Evolutionary conservation across 164 flowering plant species (phyloP).

Genomic region (Buxus sempervirens): DNA sequence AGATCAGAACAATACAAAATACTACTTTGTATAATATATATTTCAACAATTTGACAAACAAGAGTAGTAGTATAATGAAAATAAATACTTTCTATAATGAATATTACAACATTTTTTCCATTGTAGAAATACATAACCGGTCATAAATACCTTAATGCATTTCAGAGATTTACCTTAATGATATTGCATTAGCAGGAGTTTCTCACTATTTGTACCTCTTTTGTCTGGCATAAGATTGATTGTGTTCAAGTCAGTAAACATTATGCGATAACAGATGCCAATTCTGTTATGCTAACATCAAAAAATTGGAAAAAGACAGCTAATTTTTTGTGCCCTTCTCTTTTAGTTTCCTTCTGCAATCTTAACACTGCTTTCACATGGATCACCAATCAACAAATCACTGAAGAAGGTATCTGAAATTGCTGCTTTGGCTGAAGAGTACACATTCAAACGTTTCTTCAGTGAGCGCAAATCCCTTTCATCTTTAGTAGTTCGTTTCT

Average conservation of each 20-base stretch:
- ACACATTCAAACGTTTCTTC: constrained; percentile 67
- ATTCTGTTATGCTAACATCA: not conserved
- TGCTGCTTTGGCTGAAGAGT: constrained; percentile 71
- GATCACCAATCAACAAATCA: constrained; percentile 41
- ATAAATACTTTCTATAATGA: too few relatives aligned
- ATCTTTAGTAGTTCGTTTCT: constrained; percentile 67
- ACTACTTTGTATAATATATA: too few relatives aligned
- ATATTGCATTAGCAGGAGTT: not conserved
- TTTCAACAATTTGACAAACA: too few relatives aligned
- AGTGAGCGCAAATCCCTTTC: constrained; percentile 76
- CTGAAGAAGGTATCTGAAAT: constrained; percentile 63
- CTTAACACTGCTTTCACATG: constrained; percentile 6
- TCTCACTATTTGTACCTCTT: not conserved
- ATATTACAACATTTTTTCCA: too few relatives aligned
- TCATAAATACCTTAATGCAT: too few relatives aligned
- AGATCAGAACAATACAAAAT: too few relatives aligned
- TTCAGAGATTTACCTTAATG: too few relatives aligned
- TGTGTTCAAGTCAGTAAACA: not conserved
- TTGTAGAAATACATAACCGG: too few relatives aligned
- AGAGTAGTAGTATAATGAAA: too few relatives aligned
- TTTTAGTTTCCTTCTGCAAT: not conserved
- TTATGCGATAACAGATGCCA: not conserved
- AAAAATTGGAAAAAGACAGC: too few relatives aligned
- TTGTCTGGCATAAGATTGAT: not conserved
- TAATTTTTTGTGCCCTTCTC: not conserved